Base-by-base conservation (phyloP, 2,329 filamentous ascomycete species). In the Fusarium coicis region DNA sequence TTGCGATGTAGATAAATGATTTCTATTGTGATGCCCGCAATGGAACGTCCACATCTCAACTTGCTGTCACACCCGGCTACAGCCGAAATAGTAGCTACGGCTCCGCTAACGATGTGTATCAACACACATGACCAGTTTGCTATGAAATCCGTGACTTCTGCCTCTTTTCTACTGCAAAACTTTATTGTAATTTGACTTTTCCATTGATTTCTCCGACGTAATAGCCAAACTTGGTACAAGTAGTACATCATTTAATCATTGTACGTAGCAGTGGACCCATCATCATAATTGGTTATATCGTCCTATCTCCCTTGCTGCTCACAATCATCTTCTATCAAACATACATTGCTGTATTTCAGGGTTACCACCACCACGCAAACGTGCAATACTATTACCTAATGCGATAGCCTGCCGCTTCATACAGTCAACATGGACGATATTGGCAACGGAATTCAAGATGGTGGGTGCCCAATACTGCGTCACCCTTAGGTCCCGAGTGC, bases 361-460 rank as follows among this genome's bases (percentile, higher is more conserved):
- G 19, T 36, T 28, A 30, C 26, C 44, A 21, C 26, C 10, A 30
- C 19, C 44, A 47, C 57, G 49, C 59, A 54, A 52, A 23, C 32
- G n/a, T 58, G 26, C 37, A 32, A n/a, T 21, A 32, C 39, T 50
- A 50, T 54, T 60, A 36, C 61, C 74, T 73, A 49, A 76, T 77
- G 65, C 61, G 56, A 73, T 65, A 44, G n/a, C 23, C 28, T 49
- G 44, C 56, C 53, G 40, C 67, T 32, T 55, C 34, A 43, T 56
- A 46, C 28, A 44, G 55, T 67, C 58, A 73, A 63, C 40, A 83
- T 83, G 81, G 77, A 80, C 75, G 81, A 83, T 70, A 79, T 79
- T 76, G 80, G 77, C 62, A 74, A 78, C 68, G 77, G 76, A 53
- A 78, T 80, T 39, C 77, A 81, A 36, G 81, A 84, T 68, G 82